Evolutionary conservation across 768 basidiomycete species (phyloP), one percentile per base, ranked within the genome.

Genomic region (Pluteus cervinus): DNA sequence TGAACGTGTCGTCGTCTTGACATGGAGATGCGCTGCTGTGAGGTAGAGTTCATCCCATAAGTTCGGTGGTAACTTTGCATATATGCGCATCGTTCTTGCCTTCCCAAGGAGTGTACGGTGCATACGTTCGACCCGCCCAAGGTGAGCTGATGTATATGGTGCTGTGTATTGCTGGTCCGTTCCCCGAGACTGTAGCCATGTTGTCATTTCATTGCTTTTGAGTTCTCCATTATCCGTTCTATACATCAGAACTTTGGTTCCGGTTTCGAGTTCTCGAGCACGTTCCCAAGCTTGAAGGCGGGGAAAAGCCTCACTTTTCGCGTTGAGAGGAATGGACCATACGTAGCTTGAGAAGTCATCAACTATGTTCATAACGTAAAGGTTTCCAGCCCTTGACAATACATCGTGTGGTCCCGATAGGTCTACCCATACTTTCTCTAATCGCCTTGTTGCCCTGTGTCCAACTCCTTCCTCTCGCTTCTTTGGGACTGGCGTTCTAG

Each of bases 61-160:
- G 33, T 52, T 50, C 4, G 44, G 24, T 1, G 61, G 61, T 4
- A 45, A 35, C 0, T 48, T 39, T 5, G 48, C 40, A 10, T 50
- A 49, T 11, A 55, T 36, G 0, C 47, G 42, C 60, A 68, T 66
- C 0, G 63, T 42, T 0, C 50, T 38, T 2, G 51, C 54, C 26
- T 58, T 53, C 9, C 46, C 49, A 37, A 65, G 47, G 4, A 65
- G 39, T 0, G 62, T 67, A 6, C 50, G 46, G 36, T 70, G 64
- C 24, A 59, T 36, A 1, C 59, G 50, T 36, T 69, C 62, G 3
- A 62, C 62, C 6, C 45, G 41, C 3, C 67, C 61, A 39, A 58
- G 67, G 9, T 57, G 46, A 7, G 53, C 51, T n/a, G 61, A 65
- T 6, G 60, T 65, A 43, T 67, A 50, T 0, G 60, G 52, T 0